A percentile compares a stretch with the other conserved stretches of the same genome.
Conservation (phyloP, 2,329 filamentous ascomycete genomes). For the Fusarium torreyae region DNA sequence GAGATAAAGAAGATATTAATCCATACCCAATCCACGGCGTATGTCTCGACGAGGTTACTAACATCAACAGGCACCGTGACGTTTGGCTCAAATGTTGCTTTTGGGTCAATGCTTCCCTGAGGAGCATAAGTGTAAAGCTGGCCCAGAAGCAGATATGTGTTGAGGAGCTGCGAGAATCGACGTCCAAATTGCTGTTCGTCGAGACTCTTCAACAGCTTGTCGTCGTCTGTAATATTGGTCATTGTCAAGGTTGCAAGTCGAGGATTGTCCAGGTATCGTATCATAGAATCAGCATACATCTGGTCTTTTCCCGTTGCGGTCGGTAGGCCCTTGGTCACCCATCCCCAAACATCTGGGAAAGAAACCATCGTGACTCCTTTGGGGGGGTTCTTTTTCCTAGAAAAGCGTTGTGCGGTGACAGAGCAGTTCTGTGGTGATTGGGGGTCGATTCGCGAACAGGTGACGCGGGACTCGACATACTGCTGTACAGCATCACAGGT, state of each 20-base stretch:
- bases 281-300: neutral
- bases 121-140: slow-evolving; percentile 9
- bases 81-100: slow-evolving; percentile 1
- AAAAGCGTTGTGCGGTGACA: slow-evolving; percentile 16
- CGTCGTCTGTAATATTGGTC: neutral
- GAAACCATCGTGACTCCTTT: neutral
- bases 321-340: neutral
- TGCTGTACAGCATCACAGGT: slow-evolving; percentile 13
- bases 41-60: neutral
- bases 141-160: neutral
- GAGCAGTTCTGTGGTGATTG: slow-evolving; percentile 11
- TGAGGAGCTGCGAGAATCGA: slow-evolving; percentile 25
- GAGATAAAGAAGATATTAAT: neutral
- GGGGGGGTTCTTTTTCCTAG: neutral
- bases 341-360: neutral
- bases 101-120: too few relatives aligned
- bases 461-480: slow-evolving; percentile 28
- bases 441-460: neutral
- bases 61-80: neutral
- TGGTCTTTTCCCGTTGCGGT: neutral
- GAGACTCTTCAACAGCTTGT: neutral
- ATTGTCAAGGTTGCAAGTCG: neutral
- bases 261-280: slow-evolving; percentile 2
- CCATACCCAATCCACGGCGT: slow-evolving; percentile 5
- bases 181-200: neutral